Evolutionary conservation across 1,284 basidiomycete genomes (phyloP), one percentile per base, ranked within the genome.

Genomic region (Microstroma glucosiphilum): DNA sequence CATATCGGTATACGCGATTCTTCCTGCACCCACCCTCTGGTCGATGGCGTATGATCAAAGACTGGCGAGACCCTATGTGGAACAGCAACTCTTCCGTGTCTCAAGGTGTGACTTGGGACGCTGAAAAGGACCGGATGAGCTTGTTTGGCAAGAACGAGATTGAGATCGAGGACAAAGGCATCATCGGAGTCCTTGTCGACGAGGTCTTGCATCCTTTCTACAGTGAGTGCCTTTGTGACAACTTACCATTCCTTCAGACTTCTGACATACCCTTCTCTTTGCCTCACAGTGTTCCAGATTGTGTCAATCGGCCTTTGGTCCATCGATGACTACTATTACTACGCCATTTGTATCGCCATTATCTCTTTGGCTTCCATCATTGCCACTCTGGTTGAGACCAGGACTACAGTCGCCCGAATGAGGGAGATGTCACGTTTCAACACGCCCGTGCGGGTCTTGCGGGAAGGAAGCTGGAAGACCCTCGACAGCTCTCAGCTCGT

Each of bases 271-370:
- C 15, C 40, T 25, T 6, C 65, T 71, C 57, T 68, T 53, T 64
- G 64, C 53, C 64, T n/a, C 60, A n/a, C 66, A 70, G 89, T 98
- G 61, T 99, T 99, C 80, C 96, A 99, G 84, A 89, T 98, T 69
- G 92, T 92, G 56, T 96, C 92, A 66, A 90, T 98, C 70, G 82
- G 91, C 25, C 82, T 99, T 11, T 98, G 96, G 96, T 89, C 89
- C 2, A 73, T 97, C 60, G 96, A 99, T 73, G 86, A 97, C 71
- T 82, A 82, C 66, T 94, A 90, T 79, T 96, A 96, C 78, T 98
- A 98, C 79, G 96, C 94, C 1, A 94, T 94, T 72, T 97, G 93
- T 73, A 99, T 98, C 69, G 91, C 88, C 42, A 82, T 94, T 59
- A 98, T 99, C 73, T 94, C 91, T 49, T 82, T 89, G 26, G 83